Conservation (phyloP, 2,329 filamentous ascomycete species). For the Arachnopeziza araneosa region DNA sequence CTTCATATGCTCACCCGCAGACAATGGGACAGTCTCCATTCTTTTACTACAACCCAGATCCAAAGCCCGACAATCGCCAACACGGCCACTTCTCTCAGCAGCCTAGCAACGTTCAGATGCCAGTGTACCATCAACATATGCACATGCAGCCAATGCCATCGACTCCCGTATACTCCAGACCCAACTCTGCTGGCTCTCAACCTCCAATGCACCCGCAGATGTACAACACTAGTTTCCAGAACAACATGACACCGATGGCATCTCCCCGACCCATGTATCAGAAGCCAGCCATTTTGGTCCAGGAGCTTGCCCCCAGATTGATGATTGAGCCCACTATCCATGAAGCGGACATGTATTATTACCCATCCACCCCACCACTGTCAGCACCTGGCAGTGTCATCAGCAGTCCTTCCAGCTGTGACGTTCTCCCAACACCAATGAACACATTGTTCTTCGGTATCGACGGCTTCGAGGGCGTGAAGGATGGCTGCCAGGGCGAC, state of each 20-base stretch:
- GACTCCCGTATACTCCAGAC: conserved; percentile 59
- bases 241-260: conserved; percentile 63
- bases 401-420: conserved; percentile 76
- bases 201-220: conserved; percentile 34
- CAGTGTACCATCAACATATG: conserved; percentile 46
- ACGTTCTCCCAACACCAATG: conserved; percentile 75
- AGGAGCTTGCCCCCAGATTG: conserved; percentile 50
- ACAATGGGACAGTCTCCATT: conserved; percentile 69
- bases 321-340: conserved; percentile 72
- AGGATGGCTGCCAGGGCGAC: conserved; percentile 66
- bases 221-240: conserved; percentile 28
- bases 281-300: conserved; percentile 67
- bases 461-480: conserved; percentile 60
- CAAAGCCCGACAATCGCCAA: conserved; percentile 64
- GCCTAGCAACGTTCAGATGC: conserved; percentile 42
- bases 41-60: conserved; percentile 82
- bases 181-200: conserved; percentile 61
- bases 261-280: conserved; percentile 68
- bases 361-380: conserved; percentile 80
- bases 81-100: conserved; percentile 70
- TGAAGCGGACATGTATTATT: conserved; percentile 58
- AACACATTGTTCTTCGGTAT: conserved; percentile 72
- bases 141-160: conserved; percentile 54
- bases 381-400: conserved; percentile 80
- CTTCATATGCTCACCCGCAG: conserved; percentile 36